Evolutionary conservation across 2,329 filamentous ascomycete species (phyloP).

Genomic region (Bretziella fagacearum): DNA sequence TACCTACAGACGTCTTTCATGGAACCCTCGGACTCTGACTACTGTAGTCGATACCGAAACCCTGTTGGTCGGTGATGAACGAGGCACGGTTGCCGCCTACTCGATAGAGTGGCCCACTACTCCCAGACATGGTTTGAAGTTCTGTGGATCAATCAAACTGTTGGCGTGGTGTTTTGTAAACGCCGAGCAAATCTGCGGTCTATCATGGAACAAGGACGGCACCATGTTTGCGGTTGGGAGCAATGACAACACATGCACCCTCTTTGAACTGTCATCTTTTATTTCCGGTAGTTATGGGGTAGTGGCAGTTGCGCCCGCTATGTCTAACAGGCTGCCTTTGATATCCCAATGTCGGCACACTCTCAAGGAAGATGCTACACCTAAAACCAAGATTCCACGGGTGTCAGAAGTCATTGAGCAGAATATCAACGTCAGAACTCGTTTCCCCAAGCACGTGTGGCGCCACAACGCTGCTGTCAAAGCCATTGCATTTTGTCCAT

Average conservation of each 20-base stretch:
- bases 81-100: constrained; percentile 74
- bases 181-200: constrained; percentile 76
- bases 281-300: constrained; percentile 19
- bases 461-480: constrained; percentile 78
- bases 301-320: constrained; percentile 1
- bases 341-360: constrained; percentile 5
- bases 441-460: constrained; percentile 42
- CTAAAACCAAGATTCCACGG: constrained; percentile 3
- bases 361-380: constrained; percentile 4
- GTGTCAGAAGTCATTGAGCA: neutral
- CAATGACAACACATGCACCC: constrained; percentile 77
- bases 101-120: constrained; percentile 62
- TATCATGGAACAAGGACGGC: constrained; percentile 72
- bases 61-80: constrained; percentile 70
- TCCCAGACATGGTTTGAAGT: constrained; percentile 38
- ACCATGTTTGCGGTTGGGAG: constrained; percentile 69
- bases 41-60: constrained; percentile 55
- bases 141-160: constrained; percentile 63
- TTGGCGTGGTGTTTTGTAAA: constrained; percentile 64
- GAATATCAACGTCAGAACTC: neutral
- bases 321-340: neutral
- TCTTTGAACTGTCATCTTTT: constrained; percentile 56
- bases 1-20: constrained; percentile 33
- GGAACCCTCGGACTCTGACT: constrained; percentile 30
- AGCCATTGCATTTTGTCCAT: constrained; percentile 91